A percentile compares a stretch with the other conserved stretches of the same genome.
phyloP scores from a whole-genome alignment of 208 protist genomes.

The Wallacemonas sp. region DNA sequence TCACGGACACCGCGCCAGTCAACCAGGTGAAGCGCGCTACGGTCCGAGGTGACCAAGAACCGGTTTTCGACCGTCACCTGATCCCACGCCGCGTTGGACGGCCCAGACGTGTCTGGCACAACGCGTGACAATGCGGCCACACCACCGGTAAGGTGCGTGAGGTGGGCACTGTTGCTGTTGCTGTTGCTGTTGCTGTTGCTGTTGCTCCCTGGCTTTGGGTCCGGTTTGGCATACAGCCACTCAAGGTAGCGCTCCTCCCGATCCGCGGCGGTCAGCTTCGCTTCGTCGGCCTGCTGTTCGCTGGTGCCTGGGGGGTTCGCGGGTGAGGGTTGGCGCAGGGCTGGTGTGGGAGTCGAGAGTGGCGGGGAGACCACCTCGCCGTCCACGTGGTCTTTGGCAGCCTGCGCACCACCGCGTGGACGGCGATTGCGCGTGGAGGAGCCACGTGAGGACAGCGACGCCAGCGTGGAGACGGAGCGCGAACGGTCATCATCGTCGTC shows the following conservation, averaged over 20 bases:
- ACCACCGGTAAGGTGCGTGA: neutral
- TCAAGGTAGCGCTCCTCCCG: neutral
- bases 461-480: no score
- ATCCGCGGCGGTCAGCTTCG: neutral
- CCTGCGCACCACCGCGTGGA: no score
- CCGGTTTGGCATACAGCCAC: slow-evolving; percentile 7
- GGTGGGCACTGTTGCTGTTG: neutral
- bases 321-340: neutral
- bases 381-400: no score
- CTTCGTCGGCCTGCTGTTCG: neutral
- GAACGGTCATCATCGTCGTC: no score
- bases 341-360: no score
- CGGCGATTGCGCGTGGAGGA: no score
- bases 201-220: neutral
- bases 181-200: neutral
- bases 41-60: slow-evolving; percentile 26
- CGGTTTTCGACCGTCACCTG: slow-evolving; percentile 18
- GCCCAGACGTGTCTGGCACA: neutral
- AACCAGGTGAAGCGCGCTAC: slow-evolving; percentile 8
- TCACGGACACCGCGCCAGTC: slow-evolving; percentile 6
- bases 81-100: neutral
- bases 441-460: no score
- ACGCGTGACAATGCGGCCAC: neutral
- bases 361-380: no score
- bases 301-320: no score